Base-by-base conservation (phyloP, 805 yeast species). In the Blastobotrys peoriensis region DNA sequence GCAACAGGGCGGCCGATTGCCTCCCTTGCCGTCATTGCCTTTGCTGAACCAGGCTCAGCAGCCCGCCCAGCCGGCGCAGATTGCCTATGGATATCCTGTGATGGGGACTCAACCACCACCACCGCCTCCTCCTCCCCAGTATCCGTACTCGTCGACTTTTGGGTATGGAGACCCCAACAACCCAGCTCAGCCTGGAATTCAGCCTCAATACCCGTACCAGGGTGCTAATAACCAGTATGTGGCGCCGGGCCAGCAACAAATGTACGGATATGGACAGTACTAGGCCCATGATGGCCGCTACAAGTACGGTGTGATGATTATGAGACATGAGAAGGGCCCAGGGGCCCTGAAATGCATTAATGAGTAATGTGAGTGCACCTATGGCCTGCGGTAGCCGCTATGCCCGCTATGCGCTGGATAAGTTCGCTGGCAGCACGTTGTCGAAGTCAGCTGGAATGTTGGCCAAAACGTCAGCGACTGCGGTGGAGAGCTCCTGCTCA, bases 51-150 rank as follows among this genome's bases (percentile, higher is more conserved):
- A 25, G 13, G 30, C 13, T 8, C 30, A 25, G 13, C 30, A 25
- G 10, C n/a, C n/a, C n/a, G n/a, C 37, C 25, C 44, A 23, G 16
- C 41, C 42, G 15, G 38, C n/a, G 10, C 39, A 9, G 10, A 9
- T 25, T 8, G 10, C 30, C 13, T 25, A 25, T 13, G 30, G 30
- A 13, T 25, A 25, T 25, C 30, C 30, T 13, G 8, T 13, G 13
- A 8, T 13, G 8, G 10, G 8, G 17, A 30, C 38, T 25, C 46
- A 40, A 30, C 44, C 47, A 13, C 46, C 33, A n/a, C 44, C 35
- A 10, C 49, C 18, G 33, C 44, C 41, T 10, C 37, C 43, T n/a
- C 41, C 27, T 3, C 36, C 34, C 8, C 51, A 38, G 28, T 45
- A 36, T 15, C 27, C 38, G 6, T 40, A 35, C 13, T 25, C 30